Percentiles rank a stretch among this genome's conserved stretches.
phyloP scores from a whole-genome alignment of 2,329 filamentous ascomycete genomes.

The Penicillium sp. region DNA sequence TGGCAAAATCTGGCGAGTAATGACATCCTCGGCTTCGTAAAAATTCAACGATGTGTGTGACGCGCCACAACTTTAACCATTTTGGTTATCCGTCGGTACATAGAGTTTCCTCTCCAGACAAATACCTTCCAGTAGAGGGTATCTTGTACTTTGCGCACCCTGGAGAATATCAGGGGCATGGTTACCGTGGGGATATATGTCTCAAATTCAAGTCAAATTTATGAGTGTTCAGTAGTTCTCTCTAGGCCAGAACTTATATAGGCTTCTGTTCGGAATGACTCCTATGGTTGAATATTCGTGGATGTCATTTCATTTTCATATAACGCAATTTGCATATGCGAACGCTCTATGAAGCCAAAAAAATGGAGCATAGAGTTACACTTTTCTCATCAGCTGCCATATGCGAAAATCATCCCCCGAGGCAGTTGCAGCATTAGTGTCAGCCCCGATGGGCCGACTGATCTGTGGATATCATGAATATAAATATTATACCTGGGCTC shows the following conservation, averaged over 20 bases:
- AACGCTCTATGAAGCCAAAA: not conserved
- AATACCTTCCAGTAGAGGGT: not conserved
- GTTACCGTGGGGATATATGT: too few relatives aligned
- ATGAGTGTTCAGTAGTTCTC: not conserved
- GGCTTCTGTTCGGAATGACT: not conserved
- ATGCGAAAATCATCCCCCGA: not conserved
- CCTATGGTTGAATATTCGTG: not conserved
- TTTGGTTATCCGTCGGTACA: not conserved
- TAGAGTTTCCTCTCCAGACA: not conserved
- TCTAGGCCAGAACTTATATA: not conserved
- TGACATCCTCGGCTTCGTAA: not conserved
- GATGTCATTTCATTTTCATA: not conserved
- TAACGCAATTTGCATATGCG: not conserved
- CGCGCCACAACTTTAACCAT: not conserved
- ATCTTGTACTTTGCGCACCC: not conserved
- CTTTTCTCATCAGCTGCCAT: conserved; percentile 11
- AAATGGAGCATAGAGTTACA: conserved; percentile 11
- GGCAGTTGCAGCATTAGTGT: not conserved
- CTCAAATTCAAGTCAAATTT: not conserved
- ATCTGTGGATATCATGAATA: not conserved
- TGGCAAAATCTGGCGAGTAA: not conserved
- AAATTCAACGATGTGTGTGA: not conserved
- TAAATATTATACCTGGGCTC: not conserved
- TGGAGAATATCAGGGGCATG: too few relatives aligned
- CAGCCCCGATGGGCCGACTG: not conserved